phyloP scores from a whole-genome alignment of 1,139 yeast species.

The Taphrina wiesneri region DNA sequence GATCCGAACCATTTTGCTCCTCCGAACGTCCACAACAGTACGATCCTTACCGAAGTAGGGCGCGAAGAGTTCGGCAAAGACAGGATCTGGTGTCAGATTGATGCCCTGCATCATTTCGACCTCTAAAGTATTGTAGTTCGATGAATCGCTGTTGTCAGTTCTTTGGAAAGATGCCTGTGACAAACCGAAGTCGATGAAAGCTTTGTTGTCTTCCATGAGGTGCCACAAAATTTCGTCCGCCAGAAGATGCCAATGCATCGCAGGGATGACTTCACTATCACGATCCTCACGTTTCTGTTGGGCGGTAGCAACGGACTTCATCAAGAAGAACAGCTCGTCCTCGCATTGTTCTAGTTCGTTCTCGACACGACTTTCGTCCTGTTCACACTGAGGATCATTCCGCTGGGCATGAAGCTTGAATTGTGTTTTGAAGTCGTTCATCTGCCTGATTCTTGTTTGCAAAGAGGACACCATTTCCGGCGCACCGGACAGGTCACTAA shows the following conservation, averaged over 20 bases:
- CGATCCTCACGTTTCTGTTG: conserved; percentile 48
- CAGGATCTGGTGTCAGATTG: conserved; percentile 61
- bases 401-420: conserved; percentile 45
- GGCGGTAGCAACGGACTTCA: conserved; percentile 63
- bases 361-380: conserved; percentile 42
- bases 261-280: conserved; percentile 45
- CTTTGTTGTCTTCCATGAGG: conserved; percentile 62
- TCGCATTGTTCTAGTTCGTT: conserved; percentile 39
- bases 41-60: conserved; percentile 49
- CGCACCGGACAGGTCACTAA: conserved; percentile 60
- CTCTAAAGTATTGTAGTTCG: conserved; percentile 60
- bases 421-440: conserved; percentile 53
- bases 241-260: conserved; percentile 61
- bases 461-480: conserved; percentile 56
- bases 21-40: conserved; percentile 42
- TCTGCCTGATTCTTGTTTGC: conserved; percentile 57
- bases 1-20: conserved; percentile 52
- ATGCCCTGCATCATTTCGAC: conserved; percentile 70
- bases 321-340: conserved; percentile 63
- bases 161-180: conserved; percentile 65
- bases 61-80: conserved; percentile 70
- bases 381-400: conserved; percentile 45
- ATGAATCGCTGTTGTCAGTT: conserved; percentile 61
- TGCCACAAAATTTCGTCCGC: conserved; percentile 77
- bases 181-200: conserved; percentile 71